Base-by-base conservation (phyloP, 1,139 yeast species). In the Lodderomyces margitis region DNA sequence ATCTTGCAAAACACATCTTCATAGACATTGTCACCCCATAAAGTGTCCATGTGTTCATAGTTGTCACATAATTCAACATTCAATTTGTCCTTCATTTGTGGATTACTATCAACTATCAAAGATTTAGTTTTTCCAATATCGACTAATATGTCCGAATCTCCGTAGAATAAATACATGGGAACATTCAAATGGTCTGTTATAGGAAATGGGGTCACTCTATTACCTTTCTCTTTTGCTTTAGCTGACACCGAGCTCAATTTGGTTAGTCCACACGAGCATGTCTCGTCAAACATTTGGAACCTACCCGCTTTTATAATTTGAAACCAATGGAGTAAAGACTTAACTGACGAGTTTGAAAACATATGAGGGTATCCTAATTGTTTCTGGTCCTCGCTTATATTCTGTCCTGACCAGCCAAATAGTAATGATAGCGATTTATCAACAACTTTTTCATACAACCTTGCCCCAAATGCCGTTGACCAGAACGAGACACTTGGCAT, bases 201-300 rank as follows among this genome's bases (percentile, higher is more conserved):
- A 3, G 78, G 78, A 45, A 72, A 80, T 2, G 83, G 81, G 1
- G 87, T 81, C 4, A 80, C 85, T 44, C 76, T 65, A 53, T 80
- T 59, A 2, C 58, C 53, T 23, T 66, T 70, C 14, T 41, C 38
- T 34, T 51, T 56, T 45, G 56, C 57, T 7, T 43, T 39, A 2
- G 38, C 61, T 47, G 52, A 68, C 41, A 46, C 59, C 8, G 62
- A 61, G 2, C 58, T 45, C 21, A 60, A 44, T 31, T 47, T 47
- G 5, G 60, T 55, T 34, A 53, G 36, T 12, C 63, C 61, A 21
- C 58, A 57, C 14, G 48, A 47, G 37, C 58, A 52, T 5, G 77
- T 70, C 63, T 65, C 80, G 55, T 71, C 70, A 50, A 66, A 70
- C 77, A 73, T 72, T 51, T 72, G 77, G 46, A 72, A 70, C 43